A percentile compares a stretch with the other conserved stretches of the same genome.
Evolutionary conservation across 805 yeast genomes (phyloP).

Genomic region (Scheffersomyces lignosus): DNA sequence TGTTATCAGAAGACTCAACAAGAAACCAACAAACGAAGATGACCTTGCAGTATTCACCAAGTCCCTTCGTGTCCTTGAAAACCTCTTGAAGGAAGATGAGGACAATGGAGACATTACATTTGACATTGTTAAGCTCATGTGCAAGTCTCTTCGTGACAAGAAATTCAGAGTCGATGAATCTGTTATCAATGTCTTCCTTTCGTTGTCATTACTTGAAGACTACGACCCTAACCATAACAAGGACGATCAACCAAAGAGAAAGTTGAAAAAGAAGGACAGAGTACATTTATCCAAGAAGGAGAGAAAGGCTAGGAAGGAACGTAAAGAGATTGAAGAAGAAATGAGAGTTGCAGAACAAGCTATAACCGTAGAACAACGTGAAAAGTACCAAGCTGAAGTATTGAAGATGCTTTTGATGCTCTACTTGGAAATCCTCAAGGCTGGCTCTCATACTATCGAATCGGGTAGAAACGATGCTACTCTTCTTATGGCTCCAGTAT

Average conservation of each 20-base stretch:
- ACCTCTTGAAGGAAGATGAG: conserved; percentile 71
- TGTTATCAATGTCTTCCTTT: conserved; percentile 69
- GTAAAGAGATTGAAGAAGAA: conserved; percentile 86
- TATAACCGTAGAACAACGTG: conserved; percentile 85
- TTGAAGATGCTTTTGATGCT: conserved; percentile 69
- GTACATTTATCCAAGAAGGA: conserved; percentile 90
- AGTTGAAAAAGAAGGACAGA: conserved; percentile 80
- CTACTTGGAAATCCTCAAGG: conserved; percentile 74
- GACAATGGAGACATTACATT: conserved; percentile 77
- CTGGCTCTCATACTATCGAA: conserved; percentile 26
- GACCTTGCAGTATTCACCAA: conserved; percentile 52
- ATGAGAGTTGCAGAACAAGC: conserved; percentile 83
- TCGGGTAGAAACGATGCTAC: conserved; percentile 50
- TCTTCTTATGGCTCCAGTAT: conserved; percentile 72
- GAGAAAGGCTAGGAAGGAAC: conserved; percentile 82
- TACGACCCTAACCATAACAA: conserved; percentile 66
- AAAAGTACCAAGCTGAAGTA: conserved; percentile 79
- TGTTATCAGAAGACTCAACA: conserved; percentile 63
- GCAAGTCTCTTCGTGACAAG: conserved; percentile 71
- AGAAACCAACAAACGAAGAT: conserved; percentile 52
- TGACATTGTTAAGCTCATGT: conserved; percentile 67
- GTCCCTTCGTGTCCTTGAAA: conserved; percentile 66
- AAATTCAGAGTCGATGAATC: conserved; percentile 82
- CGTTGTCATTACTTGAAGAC: conserved; percentile 64
- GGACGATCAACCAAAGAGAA: conserved; percentile 39